Evolutionary conservation across 2,329 filamentous ascomycete genomes (phyloP).

Genomic region (Byssochlamys sp.): DNA sequence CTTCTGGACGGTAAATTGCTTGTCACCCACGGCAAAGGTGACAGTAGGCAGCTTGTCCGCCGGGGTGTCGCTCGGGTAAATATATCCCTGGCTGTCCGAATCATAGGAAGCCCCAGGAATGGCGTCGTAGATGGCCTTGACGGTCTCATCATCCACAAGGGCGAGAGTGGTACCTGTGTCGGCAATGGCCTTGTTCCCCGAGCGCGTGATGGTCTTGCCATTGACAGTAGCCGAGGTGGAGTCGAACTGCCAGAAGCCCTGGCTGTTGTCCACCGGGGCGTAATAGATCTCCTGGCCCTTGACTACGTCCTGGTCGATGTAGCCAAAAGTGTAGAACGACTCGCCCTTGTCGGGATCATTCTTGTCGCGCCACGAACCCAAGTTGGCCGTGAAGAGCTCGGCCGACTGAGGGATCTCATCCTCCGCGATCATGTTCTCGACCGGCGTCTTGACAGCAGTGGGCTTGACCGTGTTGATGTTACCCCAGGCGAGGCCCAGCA

Average conservation of each 20-base stretch:
- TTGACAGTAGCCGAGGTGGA: constrained; percentile 51
- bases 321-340: constrained; percentile 65
- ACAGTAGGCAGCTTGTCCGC: constrained; percentile 50
- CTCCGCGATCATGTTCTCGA: constrained; percentile 59
- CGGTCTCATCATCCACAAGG: constrained; percentile 53
- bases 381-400: constrained; percentile 55
- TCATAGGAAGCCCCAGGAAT: constrained; percentile 55
- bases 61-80: constrained; percentile 49
- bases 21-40: constrained; percentile 54
- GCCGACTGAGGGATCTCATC: constrained; percentile 43
- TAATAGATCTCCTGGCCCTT: constrained; percentile 49
- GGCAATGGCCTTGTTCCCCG: constrained; percentile 56
- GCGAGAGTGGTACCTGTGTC: constrained; percentile 64
- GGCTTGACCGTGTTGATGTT: constrained; percentile 55
- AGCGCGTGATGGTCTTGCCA: constrained; percentile 42
- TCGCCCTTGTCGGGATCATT: constrained; percentile 36
- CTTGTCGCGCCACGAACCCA: constrained; percentile 48
- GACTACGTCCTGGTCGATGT: constrained; percentile 56
- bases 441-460: constrained; percentile 49
- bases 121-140: constrained; percentile 52
- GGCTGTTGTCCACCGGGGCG: constrained; percentile 51
- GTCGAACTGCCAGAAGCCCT: constrained; percentile 60
- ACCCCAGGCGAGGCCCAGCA: constrained; percentile 58
- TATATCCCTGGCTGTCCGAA: constrained; percentile 49
- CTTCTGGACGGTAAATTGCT: constrained; percentile 52